Base-by-base conservation (phyloP, 1,284 basidiomycete genomes). In the Heliocybe sulcata region DNA sequence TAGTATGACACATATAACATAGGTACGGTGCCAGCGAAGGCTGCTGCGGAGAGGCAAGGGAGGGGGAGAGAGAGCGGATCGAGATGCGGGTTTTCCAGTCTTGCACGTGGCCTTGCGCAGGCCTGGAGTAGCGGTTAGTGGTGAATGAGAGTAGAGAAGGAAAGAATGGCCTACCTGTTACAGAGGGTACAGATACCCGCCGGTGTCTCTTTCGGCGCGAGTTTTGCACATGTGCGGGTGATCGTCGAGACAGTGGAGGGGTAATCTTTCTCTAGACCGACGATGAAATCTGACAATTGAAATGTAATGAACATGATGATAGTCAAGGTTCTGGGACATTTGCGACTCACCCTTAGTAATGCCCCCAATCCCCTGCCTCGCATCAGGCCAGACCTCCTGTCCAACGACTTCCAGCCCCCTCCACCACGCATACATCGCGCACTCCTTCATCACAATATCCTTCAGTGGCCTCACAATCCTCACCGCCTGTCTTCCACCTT, bases 201-300 rank as follows among this genome's bases (percentile, higher is more conserved):
- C 0, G 80, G 70, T 1, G 69, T 70, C 54, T 81, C 80, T 60
- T 87, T 88, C 9, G 92, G 87, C 10, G 83, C 79, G 33, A 95
- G 72, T 69, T 95, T 95, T 23, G 79, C 84, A 58, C 90, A 92
- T 0, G 92, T 95, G 48, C 88, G 79, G 25, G 84, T 85, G 54
- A 95, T 92, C 0, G 92, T 87, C 6, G 90, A 92, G 2, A 95
- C 92, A 0, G 93, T 95, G 0, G 92, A 90, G 0, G 93, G 92
- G 67, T 91, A 94, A 62, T 92, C 83, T 48, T 80, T 82, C 67
- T 92, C 90, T 22, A 95, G 68, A 0, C 86, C 84, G 16, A 87
- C 73, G 57, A 95, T 90, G 65, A 95, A 95, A 64, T 87, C 92
- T 93, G 54, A n/a, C n/a, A n/a, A n/a, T n/a, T n/a, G n/a, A n/a